phyloP scores from a whole-genome alignment of 306 rosid species.

The Urtica urens region DNA sequence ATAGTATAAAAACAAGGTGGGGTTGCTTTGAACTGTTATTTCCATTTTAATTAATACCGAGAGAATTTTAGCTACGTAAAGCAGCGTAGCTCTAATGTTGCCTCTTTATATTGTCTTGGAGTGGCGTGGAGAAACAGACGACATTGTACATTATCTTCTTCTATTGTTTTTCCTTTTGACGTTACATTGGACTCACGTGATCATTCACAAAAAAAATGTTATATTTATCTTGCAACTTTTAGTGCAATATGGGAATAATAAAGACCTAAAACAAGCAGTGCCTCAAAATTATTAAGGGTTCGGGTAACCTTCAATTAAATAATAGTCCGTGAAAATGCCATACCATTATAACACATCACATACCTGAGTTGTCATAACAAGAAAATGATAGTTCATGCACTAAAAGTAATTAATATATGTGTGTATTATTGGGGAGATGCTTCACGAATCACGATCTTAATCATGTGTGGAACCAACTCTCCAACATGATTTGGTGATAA shows the following conservation, averaged over 20 bases:
- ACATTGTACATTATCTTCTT: background rate
- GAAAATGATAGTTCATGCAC: background rate
- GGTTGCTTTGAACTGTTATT: conserved; percentile 8
- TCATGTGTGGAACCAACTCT: conserved; percentile 1
- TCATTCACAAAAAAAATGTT: background rate
- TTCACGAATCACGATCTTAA: background rate
- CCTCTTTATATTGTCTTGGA: background rate
- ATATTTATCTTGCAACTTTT: background rate
- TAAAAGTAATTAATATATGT: background rate
- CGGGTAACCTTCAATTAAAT: background rate
- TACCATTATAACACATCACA: background rate
- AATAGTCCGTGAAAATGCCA: conserved; percentile 1
- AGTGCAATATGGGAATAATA: no score
- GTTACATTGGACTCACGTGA: no score
- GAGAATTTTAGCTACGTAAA: background rate
- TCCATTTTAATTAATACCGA: background rate
- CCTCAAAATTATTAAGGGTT: background rate
- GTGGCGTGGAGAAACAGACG: background rate
- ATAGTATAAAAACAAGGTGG: background rate
- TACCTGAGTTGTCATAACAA: conserved; percentile 3
- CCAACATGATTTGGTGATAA: background rate
- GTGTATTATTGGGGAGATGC: background rate
- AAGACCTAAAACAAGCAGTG: background rate
- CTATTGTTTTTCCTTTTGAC: background rate
- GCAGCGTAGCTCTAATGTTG: background rate